Percentiles rank a stretch among this genome's conserved stretches.
These are phyloP conservation scores for Mucor velutinosus DNA, from an alignment of 371 early-diverging fungal species.

Conservation along the genomic window DNA sequence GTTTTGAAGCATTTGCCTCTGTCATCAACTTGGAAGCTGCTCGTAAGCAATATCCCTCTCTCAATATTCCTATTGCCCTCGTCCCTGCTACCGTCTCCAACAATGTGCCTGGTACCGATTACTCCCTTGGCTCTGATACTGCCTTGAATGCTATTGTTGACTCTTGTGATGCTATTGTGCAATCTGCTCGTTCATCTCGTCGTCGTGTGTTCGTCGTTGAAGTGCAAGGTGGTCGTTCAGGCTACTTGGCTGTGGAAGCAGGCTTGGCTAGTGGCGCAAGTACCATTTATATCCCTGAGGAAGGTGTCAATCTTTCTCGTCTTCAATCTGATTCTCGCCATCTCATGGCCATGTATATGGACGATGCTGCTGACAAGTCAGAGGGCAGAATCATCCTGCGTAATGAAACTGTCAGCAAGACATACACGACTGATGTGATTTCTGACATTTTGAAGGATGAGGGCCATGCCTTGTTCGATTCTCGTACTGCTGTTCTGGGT, in stretches of 20 bases:
- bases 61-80: conserved; percentile 92
- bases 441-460: conserved; percentile 90
- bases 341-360: conserved; percentile 73
- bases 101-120: conserved; percentile 98
- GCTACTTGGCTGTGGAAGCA: conserved; percentile 92
- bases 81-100: conserved; percentile 98
- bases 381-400: conserved; percentile 59
- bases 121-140: conserved; percentile 51
- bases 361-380: conserved; percentile 63
- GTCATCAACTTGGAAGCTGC: conserved; percentile 71
- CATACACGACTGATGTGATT: conserved; percentile 95
- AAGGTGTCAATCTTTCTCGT: conserved; percentile 79
- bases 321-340: conserved; percentile 86
- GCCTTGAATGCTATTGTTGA: conserved; percentile 96
- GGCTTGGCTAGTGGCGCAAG: conserved; percentile 95
- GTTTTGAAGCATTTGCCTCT: conserved; percentile 90
- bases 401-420: conserved; percentile 80
- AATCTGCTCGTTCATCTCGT: conserved; percentile 87
- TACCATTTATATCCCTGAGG: conserved; percentile 95
- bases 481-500: conserved; percentile 92
- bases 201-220: conserved; percentile 98
- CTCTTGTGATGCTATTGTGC: conserved; percentile 92
- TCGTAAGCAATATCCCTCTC: conserved; percentile 78
- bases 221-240: conserved; percentile 97
- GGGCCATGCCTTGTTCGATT: conserved; percentile 88